Base-by-base conservation (phyloP, 805 yeast genomes). In the Kodamaea lidongshanica region DNA sequence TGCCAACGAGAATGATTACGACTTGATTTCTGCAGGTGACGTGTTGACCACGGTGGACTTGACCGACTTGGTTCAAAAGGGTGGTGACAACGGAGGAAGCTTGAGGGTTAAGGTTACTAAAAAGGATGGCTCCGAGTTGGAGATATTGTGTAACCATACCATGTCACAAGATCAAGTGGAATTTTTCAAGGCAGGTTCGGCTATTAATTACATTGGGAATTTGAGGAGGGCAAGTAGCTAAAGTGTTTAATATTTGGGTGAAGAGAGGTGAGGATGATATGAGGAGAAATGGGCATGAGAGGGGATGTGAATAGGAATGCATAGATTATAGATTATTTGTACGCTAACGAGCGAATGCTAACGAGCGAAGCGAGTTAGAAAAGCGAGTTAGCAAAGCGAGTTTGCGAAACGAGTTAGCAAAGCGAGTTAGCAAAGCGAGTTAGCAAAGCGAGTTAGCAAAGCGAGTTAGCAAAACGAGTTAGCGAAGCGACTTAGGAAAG, bases 171-270 rank as follows among this genome's bases (percentile, higher is more conserved):
- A 92, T 60, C 98, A 92, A 68, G 69, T 92, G 32, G 94, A 83
- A 41, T 92, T 89, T 65, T 92, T 92, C 76, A 87, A 79, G 58
- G 96, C 96, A 21, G 98, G 98, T 32, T 83, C 95, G 33, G 98
- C 98, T 18, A 87, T 92, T 52, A 92, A 92, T 61, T 76, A 75
- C 61, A 92, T 92, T 53, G 89, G 94, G 44, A 70, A 74, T 45
- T 56, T 62, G 54, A 54, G 44, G 45, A 46, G 44, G 30, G 16
- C 7, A 18, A 16, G 14, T 17, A 27, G 24, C 24, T 11, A 22
- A n/a, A n/a, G n/a, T 6, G 18, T 24, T 14, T n/a, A 14, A 11
- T 13, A 6, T 13, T 6, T 6, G 9, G 11, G 11, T 9, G 11
- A n/a, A 14, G 9, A 24, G 8, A 7, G 6, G 17, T 7, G 10